Conservation (phyloP, 2,329 filamentous ascomycete genomes). For the Penicillium sp. region DNA sequence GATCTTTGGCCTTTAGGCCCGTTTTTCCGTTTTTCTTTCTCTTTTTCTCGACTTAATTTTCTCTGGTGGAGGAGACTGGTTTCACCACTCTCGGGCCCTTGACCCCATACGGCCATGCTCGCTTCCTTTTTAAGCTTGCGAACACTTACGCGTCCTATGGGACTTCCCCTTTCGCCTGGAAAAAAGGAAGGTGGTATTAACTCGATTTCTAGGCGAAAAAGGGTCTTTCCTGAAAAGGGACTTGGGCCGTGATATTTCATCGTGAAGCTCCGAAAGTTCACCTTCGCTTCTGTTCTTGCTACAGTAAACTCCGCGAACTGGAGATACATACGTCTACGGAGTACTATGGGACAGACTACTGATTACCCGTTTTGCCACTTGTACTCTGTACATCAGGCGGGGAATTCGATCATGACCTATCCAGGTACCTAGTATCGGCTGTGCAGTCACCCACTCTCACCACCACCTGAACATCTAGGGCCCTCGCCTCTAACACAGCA, state of each 20-base stretch:
- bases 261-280: not conserved
- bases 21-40: not conserved
- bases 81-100: slow-evolving; percentile 32
- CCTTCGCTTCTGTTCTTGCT: not conserved
- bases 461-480: slow-evolving; percentile 36
- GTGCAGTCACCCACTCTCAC: slow-evolving; percentile 34
- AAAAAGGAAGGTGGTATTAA: not conserved
- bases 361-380: slow-evolving; percentile 1
- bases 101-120: slow-evolving; percentile 19
- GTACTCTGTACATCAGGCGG: not conserved
- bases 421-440: not conserved
- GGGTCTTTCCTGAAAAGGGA: not conserved
- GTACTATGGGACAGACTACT: not conserved
- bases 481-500: slow-evolving; percentile 44
- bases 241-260: not conserved
- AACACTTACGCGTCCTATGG: slow-evolving; percentile 27
- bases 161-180: not conserved
- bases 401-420: not conserved
- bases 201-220: not conserved
- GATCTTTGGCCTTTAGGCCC: not conserved
- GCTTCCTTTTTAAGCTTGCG: slow-evolving; percentile 20
- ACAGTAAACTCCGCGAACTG: not conserved
- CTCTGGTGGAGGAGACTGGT: slow-evolving; percentile 17
- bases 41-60: slow-evolving; percentile 1
- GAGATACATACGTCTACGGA: not conserved